Evolutionary conservation across 805 yeast species (phyloP).

Genomic region (Kluyveromyces dobzhanskii): DNA sequence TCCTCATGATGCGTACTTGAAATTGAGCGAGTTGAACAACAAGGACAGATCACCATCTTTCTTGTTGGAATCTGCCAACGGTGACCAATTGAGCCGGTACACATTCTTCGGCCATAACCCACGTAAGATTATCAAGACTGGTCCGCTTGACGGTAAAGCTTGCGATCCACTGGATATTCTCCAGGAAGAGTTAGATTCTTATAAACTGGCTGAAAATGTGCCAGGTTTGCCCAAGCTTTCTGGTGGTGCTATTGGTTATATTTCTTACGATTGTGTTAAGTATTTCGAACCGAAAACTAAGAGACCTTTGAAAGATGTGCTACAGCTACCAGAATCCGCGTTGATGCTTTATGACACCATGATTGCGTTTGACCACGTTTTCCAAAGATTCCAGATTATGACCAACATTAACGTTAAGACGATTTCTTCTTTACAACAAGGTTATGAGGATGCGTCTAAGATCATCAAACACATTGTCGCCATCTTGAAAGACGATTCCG

Average conservation of each 20-base stretch:
- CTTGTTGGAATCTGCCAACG: constrained; percentile 84
- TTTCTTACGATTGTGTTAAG: constrained; percentile 92
- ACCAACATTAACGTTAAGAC: constrained; percentile 55
- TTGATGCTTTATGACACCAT: constrained; percentile 87
- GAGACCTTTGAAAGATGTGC: constrained; percentile 63
- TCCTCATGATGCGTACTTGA: constrained; percentile 85
- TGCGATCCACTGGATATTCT: constrained; percentile 73
- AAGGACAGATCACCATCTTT: constrained; percentile 59
- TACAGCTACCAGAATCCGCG: constrained; percentile 84
- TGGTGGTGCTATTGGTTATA: constrained; percentile 96
- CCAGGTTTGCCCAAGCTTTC: constrained; percentile 78
- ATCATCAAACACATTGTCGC: constrained; percentile 50
- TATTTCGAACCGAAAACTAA: constrained; percentile 92
- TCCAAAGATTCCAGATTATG: constrained; percentile 84
- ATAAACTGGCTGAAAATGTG: constrained; percentile 56
- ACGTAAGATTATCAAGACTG: constrained; percentile 73
- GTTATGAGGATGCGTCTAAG: constrained; percentile 45
- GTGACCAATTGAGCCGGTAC: constrained; percentile 82
- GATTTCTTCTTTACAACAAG: constrained; percentile 29
- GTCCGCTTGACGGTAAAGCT: constrained; percentile 40
- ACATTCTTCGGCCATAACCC: constrained; percentile 89
- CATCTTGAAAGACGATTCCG: constrained; percentile 36
- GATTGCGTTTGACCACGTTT: constrained; percentile 90
- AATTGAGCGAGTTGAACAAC: constrained; percentile 55
- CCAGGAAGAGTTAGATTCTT: constrained; percentile 61